These are phyloP conservation scores for Rubus parviflorus DNA, from an alignment of 306 rosid species.

Conservation along the genomic window DNA sequence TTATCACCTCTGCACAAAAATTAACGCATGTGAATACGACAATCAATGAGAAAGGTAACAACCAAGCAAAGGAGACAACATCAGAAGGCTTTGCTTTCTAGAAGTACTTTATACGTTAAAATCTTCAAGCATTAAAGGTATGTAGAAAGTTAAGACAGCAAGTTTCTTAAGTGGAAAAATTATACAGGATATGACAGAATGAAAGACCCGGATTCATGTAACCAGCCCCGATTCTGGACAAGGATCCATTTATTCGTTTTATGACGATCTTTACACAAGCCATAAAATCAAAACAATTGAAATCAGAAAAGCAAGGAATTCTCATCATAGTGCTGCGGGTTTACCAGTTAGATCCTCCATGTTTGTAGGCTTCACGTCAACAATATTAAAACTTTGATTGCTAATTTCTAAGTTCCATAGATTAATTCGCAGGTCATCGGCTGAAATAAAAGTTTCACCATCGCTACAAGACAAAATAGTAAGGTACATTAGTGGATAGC, in stretches of 20 bases:
- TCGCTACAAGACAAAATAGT: slow-evolving; percentile 57
- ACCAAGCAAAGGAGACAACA: background rate
- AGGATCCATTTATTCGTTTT: background rate
- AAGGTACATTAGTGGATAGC: background rate
- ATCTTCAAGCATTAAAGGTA: background rate
- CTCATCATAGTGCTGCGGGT: slow-evolving; percentile 16
- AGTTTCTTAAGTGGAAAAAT: background rate
- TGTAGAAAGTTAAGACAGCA: background rate
- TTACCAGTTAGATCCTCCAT: slow-evolving; percentile 99
- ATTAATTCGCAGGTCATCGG: slow-evolving; percentile 96
- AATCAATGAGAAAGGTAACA: background rate
- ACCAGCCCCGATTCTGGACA: background rate
- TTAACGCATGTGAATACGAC: slow-evolving; percentile 12
- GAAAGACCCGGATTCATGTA: slow-evolving; percentile 1
- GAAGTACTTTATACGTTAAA: background rate
- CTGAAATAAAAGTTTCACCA: slow-evolving; percentile 99
- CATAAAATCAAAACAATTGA: background rate
- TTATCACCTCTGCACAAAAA: slow-evolving; percentile 87
- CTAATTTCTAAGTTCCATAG: slow-evolving; percentile 99
- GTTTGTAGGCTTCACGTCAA: slow-evolving; percentile 97
- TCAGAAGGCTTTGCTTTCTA: slow-evolving; percentile 5
- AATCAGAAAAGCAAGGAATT: slow-evolving; percentile 5
- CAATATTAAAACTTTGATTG: slow-evolving; percentile 95
- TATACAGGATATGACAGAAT: background rate
- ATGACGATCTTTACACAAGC: background rate